Evolutionary conservation across 1,284 basidiomycete species (phyloP).

Genomic region (Laetiporus sulphureus): DNA sequence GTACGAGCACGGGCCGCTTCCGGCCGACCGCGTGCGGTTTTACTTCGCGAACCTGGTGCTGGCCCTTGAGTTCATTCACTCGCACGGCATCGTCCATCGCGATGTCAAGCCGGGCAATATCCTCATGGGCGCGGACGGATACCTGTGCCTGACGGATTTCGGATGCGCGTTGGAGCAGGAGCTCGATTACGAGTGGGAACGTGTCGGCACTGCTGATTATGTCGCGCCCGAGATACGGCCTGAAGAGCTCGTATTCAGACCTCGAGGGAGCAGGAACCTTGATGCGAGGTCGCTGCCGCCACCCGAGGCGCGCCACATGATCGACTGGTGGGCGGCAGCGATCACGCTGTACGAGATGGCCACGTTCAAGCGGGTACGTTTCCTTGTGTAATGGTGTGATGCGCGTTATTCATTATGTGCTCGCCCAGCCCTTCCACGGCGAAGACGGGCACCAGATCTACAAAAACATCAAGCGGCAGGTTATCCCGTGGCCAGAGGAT

Average conservation of each 20-base stretch:
- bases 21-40: constrained; percentile 32
- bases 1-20: constrained; percentile 24
- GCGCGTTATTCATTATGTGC: too few relatives aligned
- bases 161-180: constrained; percentile 50
- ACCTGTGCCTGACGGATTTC: constrained; percentile 70
- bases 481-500: constrained; percentile 7
- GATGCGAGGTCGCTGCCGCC: too few relatives aligned
- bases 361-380: constrained; percentile 45
- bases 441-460: constrained; percentile 8
- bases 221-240: constrained; percentile 65
- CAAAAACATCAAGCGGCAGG: neutral
- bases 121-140: constrained; percentile 55
- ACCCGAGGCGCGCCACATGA: constrained; percentile 32
- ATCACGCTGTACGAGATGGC: constrained; percentile 74
- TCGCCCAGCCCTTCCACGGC: constrained; percentile 31
- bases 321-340: constrained; percentile 77
- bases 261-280: too few relatives aligned
- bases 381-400: too few relatives aligned
- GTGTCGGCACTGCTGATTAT: constrained; percentile 59
- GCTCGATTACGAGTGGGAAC: constrained; percentile 43
- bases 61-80: constrained; percentile 69
- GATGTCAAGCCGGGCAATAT: constrained; percentile 86
- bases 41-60: constrained; percentile 58
- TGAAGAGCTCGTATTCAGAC: constrained; percentile 15
- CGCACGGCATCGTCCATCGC: constrained; percentile 71